These are phyloP conservation scores for Saccharomycopsis sp. DNA, from an alignment of 805 yeast species.

Conservation along the genomic window DNA sequence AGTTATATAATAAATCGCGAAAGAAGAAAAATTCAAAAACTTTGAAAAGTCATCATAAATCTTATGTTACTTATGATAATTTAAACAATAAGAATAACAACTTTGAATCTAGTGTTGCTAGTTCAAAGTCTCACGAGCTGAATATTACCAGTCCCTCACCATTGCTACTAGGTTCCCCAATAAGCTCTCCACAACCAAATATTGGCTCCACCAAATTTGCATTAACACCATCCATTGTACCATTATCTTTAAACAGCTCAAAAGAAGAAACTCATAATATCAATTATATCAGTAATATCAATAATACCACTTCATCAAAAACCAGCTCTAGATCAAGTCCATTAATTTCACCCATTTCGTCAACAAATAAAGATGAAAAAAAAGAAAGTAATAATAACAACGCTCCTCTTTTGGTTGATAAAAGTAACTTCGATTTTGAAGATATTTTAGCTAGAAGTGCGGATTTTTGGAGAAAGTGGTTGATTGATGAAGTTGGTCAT, in stretches of 20 bases:
- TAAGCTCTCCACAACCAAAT: background rate
- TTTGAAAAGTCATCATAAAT: constrained; percentile 11
- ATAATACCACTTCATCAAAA: background rate
- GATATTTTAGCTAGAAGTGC: constrained; percentile 13
- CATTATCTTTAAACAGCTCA: background rate
- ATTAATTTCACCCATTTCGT: background rate
- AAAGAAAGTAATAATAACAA: background rate
- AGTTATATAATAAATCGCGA: constrained; percentile 1
- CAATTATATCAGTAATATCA: background rate
- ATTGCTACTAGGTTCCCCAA: background rate
- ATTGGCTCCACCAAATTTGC: background rate
- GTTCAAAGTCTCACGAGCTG: background rate
- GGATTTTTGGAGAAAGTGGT: constrained; percentile 15
- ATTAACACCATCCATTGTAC: background rate
- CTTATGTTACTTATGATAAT: constrained; percentile 7
- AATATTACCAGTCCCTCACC: background rate
- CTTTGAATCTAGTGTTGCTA: background rate
- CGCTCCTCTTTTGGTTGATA: constrained; percentile 14
- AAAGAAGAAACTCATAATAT: background rate
- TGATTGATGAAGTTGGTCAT: background rate
- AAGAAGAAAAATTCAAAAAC: constrained; percentile 5
- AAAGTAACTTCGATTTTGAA: constrained; percentile 15
- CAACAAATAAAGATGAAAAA: background rate
- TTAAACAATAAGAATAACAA: background rate
- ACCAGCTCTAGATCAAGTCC: background rate